Evolutionary conservation across 177 flowering plant species (phyloP), one percentile per base, ranked within the genome.

Genomic region (Telopea speciosissima): DNA sequence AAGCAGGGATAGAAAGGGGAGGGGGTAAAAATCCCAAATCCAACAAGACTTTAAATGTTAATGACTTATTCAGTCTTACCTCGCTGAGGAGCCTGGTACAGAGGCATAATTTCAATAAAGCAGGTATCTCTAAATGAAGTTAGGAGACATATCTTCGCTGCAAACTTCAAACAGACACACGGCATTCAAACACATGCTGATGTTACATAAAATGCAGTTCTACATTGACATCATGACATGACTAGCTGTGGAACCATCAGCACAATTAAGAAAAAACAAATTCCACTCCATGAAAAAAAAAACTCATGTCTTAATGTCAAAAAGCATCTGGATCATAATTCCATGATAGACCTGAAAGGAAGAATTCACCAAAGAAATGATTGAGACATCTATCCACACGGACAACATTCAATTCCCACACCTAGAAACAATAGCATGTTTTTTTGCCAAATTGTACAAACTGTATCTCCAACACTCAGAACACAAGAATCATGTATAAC

Each of bases 61-160:
- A 69, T 44, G 22, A 31, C 62, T 22, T 31, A 24, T 8, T 19
- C n/a, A 75, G 36, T 62, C 76, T 78, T 82, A 88, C 92, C 92
- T 70, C 84, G 85, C 72, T 75, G 77, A 44, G 92, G 92, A 49
- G 85, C 75, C 76, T 85, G 85, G 69, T 67, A 25, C 67, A 68
- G 86, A 64, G 95, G 95, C 72, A 73, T 70, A 69, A 90, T 90
- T 81, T 88, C 92, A 71, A 90, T 78, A 68, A 86, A 90, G 75
- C 92, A 90, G 70, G 90, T 88, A 62, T 90, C 92, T 80, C 90
- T 83, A 69, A 90, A 87, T 62, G 95, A 90, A 42, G 95, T 90
- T 74, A 88, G 69, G 24, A 90, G 87, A 73, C 92, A 88, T 67
- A 88, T 87, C 82, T 90, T 90, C 31, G 90, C 95, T n/a, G 76